phyloP scores from a whole-genome alignment of 768 basidiomycete species.

The Cystoderma amianthinum region DNA sequence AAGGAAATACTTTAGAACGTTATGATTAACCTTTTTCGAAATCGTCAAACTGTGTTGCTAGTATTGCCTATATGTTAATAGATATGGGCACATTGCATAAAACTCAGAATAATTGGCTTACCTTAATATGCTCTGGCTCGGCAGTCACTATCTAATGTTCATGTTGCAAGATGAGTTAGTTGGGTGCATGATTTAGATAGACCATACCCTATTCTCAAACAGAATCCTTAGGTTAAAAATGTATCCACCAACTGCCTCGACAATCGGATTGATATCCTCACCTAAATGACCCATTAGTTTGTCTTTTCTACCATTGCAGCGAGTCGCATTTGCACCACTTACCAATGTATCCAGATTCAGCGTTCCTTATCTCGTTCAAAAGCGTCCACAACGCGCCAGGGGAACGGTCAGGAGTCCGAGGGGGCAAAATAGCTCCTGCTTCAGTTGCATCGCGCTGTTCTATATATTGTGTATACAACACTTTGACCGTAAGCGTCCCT shows the following conservation, averaged over 20 bases:
- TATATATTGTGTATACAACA: background rate
- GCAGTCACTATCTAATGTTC: conserved; percentile 23
- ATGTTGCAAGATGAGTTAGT: background rate
- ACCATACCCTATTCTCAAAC: conserved; percentile 18
- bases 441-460: background rate
- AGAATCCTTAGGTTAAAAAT: conserved; percentile 13
- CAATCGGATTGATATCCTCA: background rate
- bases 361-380: background rate
- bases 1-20: background rate
- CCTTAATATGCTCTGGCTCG: conserved; percentile 35
- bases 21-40: conserved; percentile 32
- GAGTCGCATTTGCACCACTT: background rate
- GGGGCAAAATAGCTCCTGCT: background rate
- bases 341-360: background rate
- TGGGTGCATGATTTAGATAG: background rate
- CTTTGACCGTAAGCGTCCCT: background rate
- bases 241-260: conserved; percentile 12
- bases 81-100: too few species aligned
- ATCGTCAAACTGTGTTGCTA: conserved; percentile 37
- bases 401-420: background rate
- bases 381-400: background rate
- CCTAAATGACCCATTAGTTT: background rate
- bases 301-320: too few species aligned
- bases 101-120: too few species aligned
- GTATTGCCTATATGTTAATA: conserved; percentile 18